Percentiles rank a stretch among this genome's conserved stretches.
These are phyloP conservation scores for Marasmius fiardii DNA, from an alignment of 1,284 basidiomycete species.

Conservation along the genomic window DNA sequence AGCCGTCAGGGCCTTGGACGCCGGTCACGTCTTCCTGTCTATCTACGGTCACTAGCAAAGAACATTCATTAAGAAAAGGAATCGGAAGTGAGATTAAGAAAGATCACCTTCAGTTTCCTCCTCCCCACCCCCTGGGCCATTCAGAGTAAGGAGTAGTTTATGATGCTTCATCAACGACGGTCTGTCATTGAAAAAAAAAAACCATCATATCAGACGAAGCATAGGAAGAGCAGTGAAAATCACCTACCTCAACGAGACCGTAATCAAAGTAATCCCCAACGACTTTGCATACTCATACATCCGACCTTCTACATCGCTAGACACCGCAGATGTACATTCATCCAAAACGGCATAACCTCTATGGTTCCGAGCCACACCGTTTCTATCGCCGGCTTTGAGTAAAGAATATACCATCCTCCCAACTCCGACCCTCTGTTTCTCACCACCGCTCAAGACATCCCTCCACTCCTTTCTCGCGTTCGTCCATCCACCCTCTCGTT, in stretches of 20 bases:
- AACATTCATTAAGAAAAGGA: no score
- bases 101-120: not conserved
- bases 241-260: constrained; percentile 75
- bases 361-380: constrained; percentile 83
- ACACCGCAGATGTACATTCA: constrained; percentile 95
- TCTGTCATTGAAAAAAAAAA: constrained; percentile 30
- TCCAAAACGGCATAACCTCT: constrained; percentile 78
- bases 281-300: constrained; percentile 96
- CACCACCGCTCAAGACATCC: constrained; percentile 91
- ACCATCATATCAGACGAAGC: not conserved
- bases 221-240: not conserved
- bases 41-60: not conserved
- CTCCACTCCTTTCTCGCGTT: constrained; percentile 93
- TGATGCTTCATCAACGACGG: constrained; percentile 84
- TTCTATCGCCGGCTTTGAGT: constrained; percentile 84
- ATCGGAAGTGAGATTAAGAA: not conserved
- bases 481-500: constrained; percentile 86
- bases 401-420: constrained; percentile 5
- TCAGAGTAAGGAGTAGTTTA: constrained; percentile 71
- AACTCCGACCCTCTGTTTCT: constrained; percentile 81
- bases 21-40: not conserved
- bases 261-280: constrained; percentile 91
- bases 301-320: constrained; percentile 91
- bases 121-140: not conserved
- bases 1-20: not conserved